A percentile compares a stretch with the other conserved stretches of the same genome.
These are phyloP conservation scores for Amanita muscaria DNA, from an alignment of 768 basidiomycete genomes.

Conservation along the genomic window DNA sequence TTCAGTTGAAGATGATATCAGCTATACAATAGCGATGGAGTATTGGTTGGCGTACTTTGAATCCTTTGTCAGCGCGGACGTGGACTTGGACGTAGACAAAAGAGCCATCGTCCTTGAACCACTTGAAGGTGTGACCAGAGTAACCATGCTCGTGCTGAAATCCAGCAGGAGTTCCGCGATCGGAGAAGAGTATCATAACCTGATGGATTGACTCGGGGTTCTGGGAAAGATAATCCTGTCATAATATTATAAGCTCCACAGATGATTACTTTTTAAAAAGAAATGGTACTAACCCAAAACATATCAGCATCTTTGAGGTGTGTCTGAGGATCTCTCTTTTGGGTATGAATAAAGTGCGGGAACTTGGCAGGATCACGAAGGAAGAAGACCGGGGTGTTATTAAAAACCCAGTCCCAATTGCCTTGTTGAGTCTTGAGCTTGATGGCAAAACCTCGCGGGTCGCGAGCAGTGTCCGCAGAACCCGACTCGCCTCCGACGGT, in stretches of 20 bases:
- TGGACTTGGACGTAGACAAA: conserved; percentile 88
- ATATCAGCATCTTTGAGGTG: conserved; percentile 82
- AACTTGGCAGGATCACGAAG: conserved; percentile 84
- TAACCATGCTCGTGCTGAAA: conserved; percentile 86
- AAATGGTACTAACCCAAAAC: conserved; percentile 55
- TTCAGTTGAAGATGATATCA: conserved; percentile 8
- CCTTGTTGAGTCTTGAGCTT: conserved; percentile 88
- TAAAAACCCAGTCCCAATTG: conserved; percentile 88
- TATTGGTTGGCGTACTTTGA: conserved; percentile 43
- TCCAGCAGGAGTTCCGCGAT: conserved; percentile 90
- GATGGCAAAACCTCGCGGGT: conserved; percentile 88
- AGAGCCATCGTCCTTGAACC: conserved; percentile 76
- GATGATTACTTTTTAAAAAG: background rate
- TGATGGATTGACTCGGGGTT: conserved; percentile 89
- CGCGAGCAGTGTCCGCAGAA: conserved; percentile 86
- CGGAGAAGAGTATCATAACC: conserved; percentile 87
- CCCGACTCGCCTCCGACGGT: conserved; percentile 89
- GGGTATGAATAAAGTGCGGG: conserved; percentile 91
- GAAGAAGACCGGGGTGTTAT: conserved; percentile 90
- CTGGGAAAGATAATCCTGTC: conserved; percentile 78
- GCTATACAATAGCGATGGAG: background rate
- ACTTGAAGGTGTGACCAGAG: conserved; percentile 87
- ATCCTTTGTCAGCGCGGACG: conserved; percentile 67
- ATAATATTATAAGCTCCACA: conserved; percentile 15
- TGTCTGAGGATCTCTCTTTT: conserved; percentile 87